Evolutionary conservation across 2,329 filamentous ascomycete species (phyloP).

Genomic region (Botrytis hyacinthi): DNA sequence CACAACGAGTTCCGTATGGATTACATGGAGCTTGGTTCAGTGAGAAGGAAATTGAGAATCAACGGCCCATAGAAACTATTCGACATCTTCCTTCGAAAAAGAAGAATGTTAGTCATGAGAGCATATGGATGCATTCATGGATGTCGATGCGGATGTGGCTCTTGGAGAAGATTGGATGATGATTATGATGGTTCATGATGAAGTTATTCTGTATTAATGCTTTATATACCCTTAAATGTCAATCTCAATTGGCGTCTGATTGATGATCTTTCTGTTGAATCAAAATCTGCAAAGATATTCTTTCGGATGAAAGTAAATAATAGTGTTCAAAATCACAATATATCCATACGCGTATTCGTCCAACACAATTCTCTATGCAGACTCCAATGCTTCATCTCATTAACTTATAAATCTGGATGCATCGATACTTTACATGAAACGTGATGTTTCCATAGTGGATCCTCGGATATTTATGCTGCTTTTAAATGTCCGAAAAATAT

Average conservation of each 20-base stretch:
- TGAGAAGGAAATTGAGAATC: conserved; percentile 50
- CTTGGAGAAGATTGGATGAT: neutral
- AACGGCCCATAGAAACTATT: conserved; percentile 39
- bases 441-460: neutral
- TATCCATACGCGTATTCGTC: neutral
- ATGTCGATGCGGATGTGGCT: neutral
- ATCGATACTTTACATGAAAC: conserved; percentile 2
- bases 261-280: neutral
- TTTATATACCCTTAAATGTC: neutral
- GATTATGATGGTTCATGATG: neutral
- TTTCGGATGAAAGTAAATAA: neutral
- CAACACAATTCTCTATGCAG: neutral
- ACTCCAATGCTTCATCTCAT: neutral
- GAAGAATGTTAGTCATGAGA: neutral
- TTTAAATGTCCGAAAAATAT: neutral
- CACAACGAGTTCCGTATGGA: conserved; percentile 68
- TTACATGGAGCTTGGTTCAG: conserved; percentile 63
- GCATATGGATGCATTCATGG: conserved; percentile 8
- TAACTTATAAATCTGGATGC: neutral
- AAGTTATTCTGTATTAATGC: neutral
- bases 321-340: neutral
- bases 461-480: neutral
- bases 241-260: neutral
- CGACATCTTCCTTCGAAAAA: conserved; percentile 24
- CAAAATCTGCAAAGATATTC: neutral